phyloP scores from a whole-genome alignment of 2,329 filamentous ascomycete genomes.

The Cryphonectria nitschkei region DNA sequence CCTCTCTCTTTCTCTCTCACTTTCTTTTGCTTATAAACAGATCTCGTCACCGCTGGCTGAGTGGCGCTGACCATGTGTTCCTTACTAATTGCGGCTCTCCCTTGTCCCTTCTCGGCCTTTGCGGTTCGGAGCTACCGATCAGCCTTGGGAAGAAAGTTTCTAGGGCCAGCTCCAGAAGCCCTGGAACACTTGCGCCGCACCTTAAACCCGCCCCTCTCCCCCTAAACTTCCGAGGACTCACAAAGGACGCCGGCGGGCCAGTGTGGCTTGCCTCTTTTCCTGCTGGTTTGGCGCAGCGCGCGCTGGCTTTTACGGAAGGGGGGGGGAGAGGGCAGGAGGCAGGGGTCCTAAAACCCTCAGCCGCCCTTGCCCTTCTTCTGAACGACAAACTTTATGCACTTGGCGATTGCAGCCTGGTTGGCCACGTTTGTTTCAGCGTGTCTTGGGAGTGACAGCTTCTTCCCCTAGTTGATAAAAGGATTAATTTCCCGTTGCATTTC shows the following conservation, averaged over 20 bases:
- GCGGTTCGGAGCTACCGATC: not conserved
- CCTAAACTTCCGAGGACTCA: not conserved
- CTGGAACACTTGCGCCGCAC: not conserved
- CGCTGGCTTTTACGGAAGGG: not conserved
- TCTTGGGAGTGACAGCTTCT: not conserved
- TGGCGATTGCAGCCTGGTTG: not conserved
- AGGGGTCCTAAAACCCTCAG: not conserved
- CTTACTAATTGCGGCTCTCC: constrained; percentile 3
- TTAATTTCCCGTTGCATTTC: not conserved
- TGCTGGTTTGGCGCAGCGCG: not conserved
- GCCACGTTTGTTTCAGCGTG: not conserved
- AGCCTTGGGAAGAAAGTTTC: not conserved
- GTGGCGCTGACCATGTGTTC: not conserved
- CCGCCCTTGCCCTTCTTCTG: not conserved
- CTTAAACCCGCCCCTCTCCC: not conserved
- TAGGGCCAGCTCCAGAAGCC: constrained; percentile 6
- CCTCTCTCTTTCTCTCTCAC: no score
- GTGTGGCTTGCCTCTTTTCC: not conserved
- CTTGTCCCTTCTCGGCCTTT: not conserved
- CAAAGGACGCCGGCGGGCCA: not conserved
- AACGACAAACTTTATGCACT: not conserved
- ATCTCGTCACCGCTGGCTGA: not conserved
- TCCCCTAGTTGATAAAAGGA: not conserved
- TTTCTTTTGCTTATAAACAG: not conserved
- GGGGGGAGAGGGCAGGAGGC: not conserved